A percentile compares a stretch with the other conserved stretches of the same genome.
Conservation (phyloP, 441 rosid species). For the Populus tomentosa region DNA sequence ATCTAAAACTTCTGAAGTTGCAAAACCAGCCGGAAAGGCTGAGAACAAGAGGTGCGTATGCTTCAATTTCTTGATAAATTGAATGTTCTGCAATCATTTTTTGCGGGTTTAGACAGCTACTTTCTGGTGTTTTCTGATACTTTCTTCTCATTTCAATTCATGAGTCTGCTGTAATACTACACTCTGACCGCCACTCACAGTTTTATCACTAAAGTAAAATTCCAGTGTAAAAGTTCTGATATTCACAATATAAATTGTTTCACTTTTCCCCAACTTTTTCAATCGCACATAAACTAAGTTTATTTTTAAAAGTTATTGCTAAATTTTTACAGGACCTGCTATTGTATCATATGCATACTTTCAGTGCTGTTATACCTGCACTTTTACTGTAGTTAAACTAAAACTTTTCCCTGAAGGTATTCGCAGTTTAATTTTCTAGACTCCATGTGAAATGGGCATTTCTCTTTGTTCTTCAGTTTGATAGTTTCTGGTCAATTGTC, state of each 20-base stretch:
- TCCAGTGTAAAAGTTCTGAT: not conserved
- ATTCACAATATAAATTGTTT: not conserved
- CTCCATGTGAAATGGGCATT: not conserved
- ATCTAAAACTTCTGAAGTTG: slow-evolving; percentile 9
- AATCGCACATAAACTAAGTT: not conserved
- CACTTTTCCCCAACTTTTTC: not conserved
- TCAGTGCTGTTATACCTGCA: not conserved
- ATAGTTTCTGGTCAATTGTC: not conserved
- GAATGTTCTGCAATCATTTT: not conserved
- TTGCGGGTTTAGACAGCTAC: not conserved
- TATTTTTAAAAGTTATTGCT: not conserved
- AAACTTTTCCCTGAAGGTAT: not conserved
- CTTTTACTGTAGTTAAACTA: not conserved
- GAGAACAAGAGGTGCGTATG: slow-evolving; percentile 47
- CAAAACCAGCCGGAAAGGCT: slow-evolving; percentile 27
- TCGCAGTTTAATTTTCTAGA: not conserved
- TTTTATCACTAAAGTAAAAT: not conserved
- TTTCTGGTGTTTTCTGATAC: not conserved
- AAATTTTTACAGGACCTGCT: not conserved
- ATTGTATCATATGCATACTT: not conserved
- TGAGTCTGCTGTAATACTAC: not conserved
- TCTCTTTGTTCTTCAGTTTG: not conserved
- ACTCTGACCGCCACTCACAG: not conserved
- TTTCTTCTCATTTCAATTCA: no score
- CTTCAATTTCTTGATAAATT: not conserved